Conservation (phyloP, 2,329 filamentous ascomycete species). For the Ustulina deusta region DNA sequence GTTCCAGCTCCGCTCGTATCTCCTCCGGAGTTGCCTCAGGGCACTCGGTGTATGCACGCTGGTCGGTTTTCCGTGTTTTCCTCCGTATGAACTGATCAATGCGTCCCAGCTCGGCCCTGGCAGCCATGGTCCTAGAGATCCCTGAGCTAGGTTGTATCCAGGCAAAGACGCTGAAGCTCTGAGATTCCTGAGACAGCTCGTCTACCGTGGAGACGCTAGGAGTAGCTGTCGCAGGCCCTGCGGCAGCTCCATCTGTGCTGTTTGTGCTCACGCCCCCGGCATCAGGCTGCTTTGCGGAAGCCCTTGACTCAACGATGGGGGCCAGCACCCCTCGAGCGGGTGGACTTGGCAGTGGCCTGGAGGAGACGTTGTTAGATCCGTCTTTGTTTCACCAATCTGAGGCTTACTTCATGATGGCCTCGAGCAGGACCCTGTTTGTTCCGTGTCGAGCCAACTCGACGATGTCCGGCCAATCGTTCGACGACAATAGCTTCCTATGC, state of each 20-base stretch:
- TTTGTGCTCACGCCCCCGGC: neutral
- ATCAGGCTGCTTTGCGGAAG: constrained; percentile 5
- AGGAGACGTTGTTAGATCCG: constrained; percentile 14
- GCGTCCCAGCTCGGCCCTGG: constrained; percentile 12
- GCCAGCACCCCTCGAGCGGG: constrained; percentile 5
- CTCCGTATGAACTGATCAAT: constrained; percentile 15
- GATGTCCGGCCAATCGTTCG: constrained; percentile 42
- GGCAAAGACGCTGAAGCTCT: constrained; percentile 15
- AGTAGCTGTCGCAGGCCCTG: constrained; percentile 1
- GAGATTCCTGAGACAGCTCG: constrained; percentile 17
- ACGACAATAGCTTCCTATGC: constrained; percentile 31
- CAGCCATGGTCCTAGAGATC: neutral
- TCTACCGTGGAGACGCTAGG: constrained; percentile 1
- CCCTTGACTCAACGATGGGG: constrained; percentile 7
- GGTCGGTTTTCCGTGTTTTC: constrained; percentile 27
- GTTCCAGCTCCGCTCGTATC: constrained; percentile 38
- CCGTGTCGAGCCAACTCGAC: constrained; percentile 36
- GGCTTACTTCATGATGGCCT: constrained; percentile 23
- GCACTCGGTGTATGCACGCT: constrained; percentile 38
- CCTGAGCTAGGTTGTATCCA: constrained; percentile 16
- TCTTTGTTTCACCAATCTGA: constrained; percentile 13
- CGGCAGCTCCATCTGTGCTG: neutral
- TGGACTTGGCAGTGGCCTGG: constrained; percentile 20
- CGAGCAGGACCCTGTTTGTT: constrained; percentile 36
- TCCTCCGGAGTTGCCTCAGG: constrained; percentile 32